phyloP scores from a whole-genome alignment of 208 protist species.

The Borovskyia barvae region DNA sequence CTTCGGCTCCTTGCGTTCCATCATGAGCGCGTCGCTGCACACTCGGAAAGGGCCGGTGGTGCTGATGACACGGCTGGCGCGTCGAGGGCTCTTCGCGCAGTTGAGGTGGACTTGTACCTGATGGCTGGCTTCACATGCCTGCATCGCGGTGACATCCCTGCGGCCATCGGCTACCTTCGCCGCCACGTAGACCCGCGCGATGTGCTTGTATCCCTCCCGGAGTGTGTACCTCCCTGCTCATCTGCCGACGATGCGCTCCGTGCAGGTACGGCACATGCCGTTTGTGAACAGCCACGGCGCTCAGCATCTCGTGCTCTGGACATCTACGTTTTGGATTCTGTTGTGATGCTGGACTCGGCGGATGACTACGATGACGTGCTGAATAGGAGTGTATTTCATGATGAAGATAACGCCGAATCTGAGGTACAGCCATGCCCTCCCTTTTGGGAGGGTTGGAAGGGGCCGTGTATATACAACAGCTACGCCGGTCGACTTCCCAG shows the following conservation, averaged over 20 bases:
- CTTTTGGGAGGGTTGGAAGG: conserved; percentile 23
- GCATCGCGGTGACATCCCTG: conserved; percentile 31
- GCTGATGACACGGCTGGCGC: not conserved
- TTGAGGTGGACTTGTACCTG: conserved; percentile 66
- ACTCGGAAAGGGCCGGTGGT: not conserved
- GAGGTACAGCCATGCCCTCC: not conserved
- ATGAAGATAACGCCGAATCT: too few relatives aligned
- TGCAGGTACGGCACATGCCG: not conserved
- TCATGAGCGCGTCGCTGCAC: conserved; percentile 14
- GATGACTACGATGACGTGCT: not conserved
- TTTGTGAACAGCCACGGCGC: too few relatives aligned
- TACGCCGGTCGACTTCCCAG: not conserved
- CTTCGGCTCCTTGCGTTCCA: conserved; percentile 64
- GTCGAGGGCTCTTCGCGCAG: conserved; percentile 12
- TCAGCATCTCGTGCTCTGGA: too few relatives aligned
- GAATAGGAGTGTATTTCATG: too few relatives aligned
- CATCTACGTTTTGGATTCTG: conserved; percentile 1
- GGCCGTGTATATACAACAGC: conserved; percentile 25
- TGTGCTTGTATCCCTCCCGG: conserved; percentile 54
- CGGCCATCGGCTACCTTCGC: conserved; percentile 60
- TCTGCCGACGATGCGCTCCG: conserved; percentile 1
- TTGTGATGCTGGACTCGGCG: not conserved
- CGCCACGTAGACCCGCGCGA: conserved; percentile 67
- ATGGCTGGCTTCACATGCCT: conserved; percentile 72
- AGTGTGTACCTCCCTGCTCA: conserved; percentile 51